Percentiles rank a stretch among this genome's conserved stretches.
Conservation (phyloP, 805 yeast species). For the Myxozyma mucilagina region DNA sequence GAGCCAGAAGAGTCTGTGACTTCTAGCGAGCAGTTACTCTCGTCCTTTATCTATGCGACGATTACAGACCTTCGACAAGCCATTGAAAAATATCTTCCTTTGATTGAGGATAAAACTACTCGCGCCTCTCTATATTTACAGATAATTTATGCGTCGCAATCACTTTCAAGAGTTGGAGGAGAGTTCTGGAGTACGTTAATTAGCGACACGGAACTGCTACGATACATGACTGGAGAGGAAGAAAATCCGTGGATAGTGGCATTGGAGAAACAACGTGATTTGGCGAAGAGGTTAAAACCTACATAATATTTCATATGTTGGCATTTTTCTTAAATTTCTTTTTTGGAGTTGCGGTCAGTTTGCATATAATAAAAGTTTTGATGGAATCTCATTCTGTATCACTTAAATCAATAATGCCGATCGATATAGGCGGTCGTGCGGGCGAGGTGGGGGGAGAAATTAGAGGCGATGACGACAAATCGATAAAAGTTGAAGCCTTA, state of each 20-base stretch:
- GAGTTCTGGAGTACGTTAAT: slow-evolving; percentile 56
- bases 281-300: slow-evolving; percentile 28
- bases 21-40: slow-evolving; percentile 32
- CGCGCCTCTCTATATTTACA: slow-evolving; percentile 73
- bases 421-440: not conserved
- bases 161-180: slow-evolving; percentile 68
- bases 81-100: slow-evolving; percentile 35
- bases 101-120: slow-evolving; percentile 37
- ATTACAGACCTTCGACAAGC: slow-evolving; percentile 33
- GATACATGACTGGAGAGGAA: slow-evolving; percentile 10
- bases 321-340: not conserved
- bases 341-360: no score
- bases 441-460: not conserved
- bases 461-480: not conserved
- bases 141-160: slow-evolving; percentile 83
- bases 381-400: not conserved
- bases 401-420: not conserved
- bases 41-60: slow-evolving; percentile 37
- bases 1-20: not conserved
- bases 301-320: not conserved
- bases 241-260: slow-evolving; percentile 33
- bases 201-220: slow-evolving; percentile 5
- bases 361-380: no score
- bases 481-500: not conserved
- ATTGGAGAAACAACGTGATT: slow-evolving; percentile 31